phyloP scores from a whole-genome alignment of 805 yeast genomes.

The Wickerhamiella sergipiensis region DNA sequence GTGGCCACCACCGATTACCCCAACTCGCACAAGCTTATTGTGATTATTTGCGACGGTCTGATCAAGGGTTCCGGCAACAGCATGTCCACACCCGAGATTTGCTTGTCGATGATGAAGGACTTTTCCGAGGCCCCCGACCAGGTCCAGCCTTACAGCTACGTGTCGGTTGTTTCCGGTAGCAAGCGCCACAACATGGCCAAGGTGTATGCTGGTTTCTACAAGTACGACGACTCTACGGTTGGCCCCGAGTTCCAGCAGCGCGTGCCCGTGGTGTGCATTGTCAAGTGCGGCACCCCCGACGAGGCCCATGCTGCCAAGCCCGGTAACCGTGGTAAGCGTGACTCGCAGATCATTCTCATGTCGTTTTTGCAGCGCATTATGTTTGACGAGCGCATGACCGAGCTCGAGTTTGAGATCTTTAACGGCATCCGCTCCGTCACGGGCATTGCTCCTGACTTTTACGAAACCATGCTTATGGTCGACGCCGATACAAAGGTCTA shows the following conservation, averaged over 20 bases:
- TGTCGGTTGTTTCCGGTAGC: conserved; percentile 87
- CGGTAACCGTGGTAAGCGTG: conserved; percentile 94
- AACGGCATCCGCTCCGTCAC: conserved; percentile 68
- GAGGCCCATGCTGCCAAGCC: conserved; percentile 58
- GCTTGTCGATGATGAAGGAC: conserved; percentile 73
- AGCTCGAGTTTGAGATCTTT: conserved; percentile 67
- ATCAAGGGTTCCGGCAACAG: conserved; percentile 93
- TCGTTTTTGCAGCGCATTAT: conserved; percentile 76
- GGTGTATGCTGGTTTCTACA: conserved; percentile 87
- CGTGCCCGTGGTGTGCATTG: conserved; percentile 65
- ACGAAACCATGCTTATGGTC: conserved; percentile 78
- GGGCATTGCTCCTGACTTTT: conserved; percentile 70
- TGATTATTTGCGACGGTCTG: conserved; percentile 85
- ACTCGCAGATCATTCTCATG: conserved; percentile 84
- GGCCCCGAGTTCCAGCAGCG: conserved; percentile 70
- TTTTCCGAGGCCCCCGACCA: conserved; percentile 57
- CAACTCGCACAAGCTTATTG: conserved; percentile 77
- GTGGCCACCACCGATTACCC: conserved; percentile 92
- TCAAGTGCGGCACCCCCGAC: conserved; percentile 77
- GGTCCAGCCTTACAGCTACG: conserved; percentile 74
- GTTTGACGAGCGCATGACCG: conserved; percentile 90
- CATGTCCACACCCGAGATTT: conserved; percentile 77
- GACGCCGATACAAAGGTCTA: conserved; percentile 87
- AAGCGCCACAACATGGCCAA: conserved; percentile 98
- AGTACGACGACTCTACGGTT: conserved; percentile 62